Percentiles rank a stretch among this genome's conserved stretches.
phyloP scores from a whole-genome alignment of 371 early-diverging fungal genomes.

The Smittium culicis region DNA sequence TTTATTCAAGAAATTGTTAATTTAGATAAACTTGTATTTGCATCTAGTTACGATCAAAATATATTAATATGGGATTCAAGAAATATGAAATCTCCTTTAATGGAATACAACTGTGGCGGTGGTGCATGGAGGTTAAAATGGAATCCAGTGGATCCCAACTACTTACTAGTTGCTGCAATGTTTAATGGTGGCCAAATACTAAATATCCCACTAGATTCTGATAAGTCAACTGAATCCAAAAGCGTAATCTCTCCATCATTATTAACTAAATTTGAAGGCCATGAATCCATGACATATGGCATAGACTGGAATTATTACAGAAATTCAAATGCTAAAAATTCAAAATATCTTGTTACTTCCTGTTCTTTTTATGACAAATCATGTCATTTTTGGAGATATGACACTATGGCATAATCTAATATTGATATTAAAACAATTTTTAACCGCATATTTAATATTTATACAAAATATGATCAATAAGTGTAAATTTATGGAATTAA shows the following conservation, averaged over 20 bases:
- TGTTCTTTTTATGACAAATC: conserved; percentile 91
- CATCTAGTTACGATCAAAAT: conserved; percentile 61
- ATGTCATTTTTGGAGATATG: conserved; percentile 53
- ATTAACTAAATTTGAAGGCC: conserved; percentile 43
- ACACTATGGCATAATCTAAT: too few species aligned
- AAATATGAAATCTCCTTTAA: conserved; percentile 52
- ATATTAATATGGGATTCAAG: conserved; percentile 81
- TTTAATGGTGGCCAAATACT: conserved; percentile 53
- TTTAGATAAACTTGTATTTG: background rate
- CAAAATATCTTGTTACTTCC: conserved; percentile 46
- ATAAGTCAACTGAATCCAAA: conserved; percentile 12
- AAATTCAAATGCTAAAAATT: conserved; percentile 4
- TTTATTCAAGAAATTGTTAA: background rate
- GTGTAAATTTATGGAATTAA: too few species aligned
- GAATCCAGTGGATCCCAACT: conserved; percentile 54
- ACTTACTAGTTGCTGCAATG: conserved; percentile 78
- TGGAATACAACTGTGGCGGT: conserved; percentile 53
- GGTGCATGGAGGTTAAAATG: conserved; percentile 91
- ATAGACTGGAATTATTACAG: conserved; percentile 66
- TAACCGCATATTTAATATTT: too few species aligned
- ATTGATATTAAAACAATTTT: too few species aligned
- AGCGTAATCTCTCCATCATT: background rate
- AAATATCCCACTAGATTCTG: conserved; percentile 8
- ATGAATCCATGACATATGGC: conserved; percentile 78
- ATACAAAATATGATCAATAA: too few species aligned